Conservation (phyloP, 2,329 filamentous ascomycete species). For the Teratosphaeria viscida region DNA sequence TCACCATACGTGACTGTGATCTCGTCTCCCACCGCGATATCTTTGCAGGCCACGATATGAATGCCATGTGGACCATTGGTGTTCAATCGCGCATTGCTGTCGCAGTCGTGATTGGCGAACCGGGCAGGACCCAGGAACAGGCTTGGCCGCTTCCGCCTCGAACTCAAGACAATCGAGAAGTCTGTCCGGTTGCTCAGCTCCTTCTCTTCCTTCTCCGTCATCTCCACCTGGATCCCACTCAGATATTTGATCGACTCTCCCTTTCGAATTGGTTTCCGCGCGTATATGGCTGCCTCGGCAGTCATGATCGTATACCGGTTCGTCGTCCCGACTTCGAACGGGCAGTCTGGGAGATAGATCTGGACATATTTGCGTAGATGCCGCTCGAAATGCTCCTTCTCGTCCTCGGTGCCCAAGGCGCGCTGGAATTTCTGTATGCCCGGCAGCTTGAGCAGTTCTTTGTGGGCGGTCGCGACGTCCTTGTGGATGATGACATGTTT, state of each 20-base stretch:
- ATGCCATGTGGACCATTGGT: constrained; percentile 79
- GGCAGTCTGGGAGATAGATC: constrained; percentile 86
- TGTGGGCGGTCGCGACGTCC: constrained; percentile 59
- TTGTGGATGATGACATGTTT: constrained; percentile 63
- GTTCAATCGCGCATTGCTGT: constrained; percentile 78
- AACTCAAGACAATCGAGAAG: constrained; percentile 94
- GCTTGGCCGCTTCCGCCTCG: constrained; percentile 78
- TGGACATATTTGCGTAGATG: constrained; percentile 86
- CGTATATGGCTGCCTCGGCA: constrained; percentile 79
- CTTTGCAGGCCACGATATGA: constrained; percentile 72
- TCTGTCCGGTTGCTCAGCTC: constrained; percentile 79
- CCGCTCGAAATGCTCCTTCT: constrained; percentile 74
- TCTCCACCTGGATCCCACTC: constrained; percentile 79
- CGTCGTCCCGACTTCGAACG: constrained; percentile 86
- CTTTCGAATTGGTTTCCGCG: constrained; percentile 65
- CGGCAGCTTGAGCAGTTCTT: constrained; percentile 58
- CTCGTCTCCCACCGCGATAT: constrained; percentile 81
- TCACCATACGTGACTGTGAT: constrained; percentile 95
- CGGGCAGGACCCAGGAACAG: constrained; percentile 90
- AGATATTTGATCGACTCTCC: constrained; percentile 87
- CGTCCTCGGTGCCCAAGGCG: constrained; percentile 56
- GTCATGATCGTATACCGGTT: constrained; percentile 90
- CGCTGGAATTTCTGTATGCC: constrained; percentile 64
- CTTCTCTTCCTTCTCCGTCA: constrained; percentile 83
- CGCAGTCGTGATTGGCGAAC: constrained; percentile 95